Evolutionary conservation across 768 basidiomycete species (phyloP), one percentile per base, ranked within the genome.

Genomic region (Lyophyllum semitale): DNA sequence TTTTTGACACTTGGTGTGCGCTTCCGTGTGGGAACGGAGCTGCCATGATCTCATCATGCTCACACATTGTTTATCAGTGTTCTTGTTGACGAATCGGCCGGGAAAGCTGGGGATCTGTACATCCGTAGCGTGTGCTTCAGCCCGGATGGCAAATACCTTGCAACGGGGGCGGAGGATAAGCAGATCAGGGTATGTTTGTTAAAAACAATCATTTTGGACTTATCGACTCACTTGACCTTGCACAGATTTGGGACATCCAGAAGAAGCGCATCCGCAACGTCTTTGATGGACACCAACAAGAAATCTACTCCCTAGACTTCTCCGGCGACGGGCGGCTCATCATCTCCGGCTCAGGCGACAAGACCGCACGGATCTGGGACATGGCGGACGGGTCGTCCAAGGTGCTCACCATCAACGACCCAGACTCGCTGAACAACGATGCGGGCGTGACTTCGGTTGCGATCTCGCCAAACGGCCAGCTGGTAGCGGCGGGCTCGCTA

Each of bases 281-380:
- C 9, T 93, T 95, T 63, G 86, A 90, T 59, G 95, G 95, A 4
- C 95, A 97, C 73, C 84, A 85, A 64, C 90, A 93, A 66, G 95
- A 96, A 66, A 94, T 97, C 65, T 96, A 96, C 72, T 93, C 93
- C 1, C 86, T 97, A 59, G 93, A 91, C 70, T 96, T 95, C 72
- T 91, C 92, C 1, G 72, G 78, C n/a, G 91, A 95, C 62, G 94
- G 95, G 7, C 79, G 85, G 4, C 80, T 89, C 61, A 88, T 96
- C 60, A 91, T 95, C 9, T 94, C 92, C 3, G 95, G 94, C 15
- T 94, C 91, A 0, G 93, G 94, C 2, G 92, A 81, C 62, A 75
- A 76, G 51, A 79, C 79, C 1, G 75, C 77, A 13, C 69, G 78
- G 13, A 77, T 81, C 45, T 79, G 79, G 78, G 73, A 79, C 61